A percentile compares a stretch with the other conserved stretches of the same genome.
Evolutionary conservation across 805 yeast species (phyloP).

Genomic region (Scheffersomyces lignosus): DNA sequence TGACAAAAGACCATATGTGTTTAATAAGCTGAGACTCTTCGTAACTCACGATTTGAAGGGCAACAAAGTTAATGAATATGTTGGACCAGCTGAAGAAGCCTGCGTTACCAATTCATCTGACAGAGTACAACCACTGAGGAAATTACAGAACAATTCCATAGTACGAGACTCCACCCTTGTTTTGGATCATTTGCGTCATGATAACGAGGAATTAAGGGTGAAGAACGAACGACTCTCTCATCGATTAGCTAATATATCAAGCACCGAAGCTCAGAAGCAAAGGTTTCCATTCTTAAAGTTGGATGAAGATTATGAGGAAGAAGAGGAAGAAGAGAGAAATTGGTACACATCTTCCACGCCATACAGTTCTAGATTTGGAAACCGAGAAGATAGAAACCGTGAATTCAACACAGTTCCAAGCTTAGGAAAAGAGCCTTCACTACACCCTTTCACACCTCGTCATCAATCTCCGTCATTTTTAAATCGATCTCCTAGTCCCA

Average conservation of each 20-base stretch:
- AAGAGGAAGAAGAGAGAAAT: conserved; percentile 5
- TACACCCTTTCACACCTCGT: background rate
- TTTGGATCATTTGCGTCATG: conserved; percentile 8
- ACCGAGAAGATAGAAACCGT: background rate
- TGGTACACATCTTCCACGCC: conserved; percentile 10
- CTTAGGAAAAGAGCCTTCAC: background rate
- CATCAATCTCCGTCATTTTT: background rate
- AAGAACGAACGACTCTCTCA: conserved; percentile 10
- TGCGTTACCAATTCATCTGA: background rate
- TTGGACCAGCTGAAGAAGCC: conserved; percentile 2
- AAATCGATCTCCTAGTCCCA: conserved; percentile 4
- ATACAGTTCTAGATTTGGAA: background rate
- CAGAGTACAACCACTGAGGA: background rate
- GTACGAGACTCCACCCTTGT: conserved; percentile 11
- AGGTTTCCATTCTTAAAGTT: conserved; percentile 3
- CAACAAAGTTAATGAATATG: conserved; percentile 21
- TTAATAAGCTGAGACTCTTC: conserved; percentile 44
- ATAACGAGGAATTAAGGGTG: conserved; percentile 9
- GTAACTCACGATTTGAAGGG: conserved; percentile 52
- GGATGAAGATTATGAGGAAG: conserved; percentile 6
- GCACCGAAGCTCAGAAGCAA: background rate
- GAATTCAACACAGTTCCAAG: background rate
- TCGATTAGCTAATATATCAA: conserved; percentile 7
- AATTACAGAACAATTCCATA: conserved; percentile 4
- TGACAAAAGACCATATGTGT: conserved; percentile 24